Percentiles rank a stretch among this genome's conserved stretches.
These are phyloP conservation scores for Leccinum variicolor DNA, from an alignment of 768 basidiomycete species.

Conservation along the genomic window DNA sequence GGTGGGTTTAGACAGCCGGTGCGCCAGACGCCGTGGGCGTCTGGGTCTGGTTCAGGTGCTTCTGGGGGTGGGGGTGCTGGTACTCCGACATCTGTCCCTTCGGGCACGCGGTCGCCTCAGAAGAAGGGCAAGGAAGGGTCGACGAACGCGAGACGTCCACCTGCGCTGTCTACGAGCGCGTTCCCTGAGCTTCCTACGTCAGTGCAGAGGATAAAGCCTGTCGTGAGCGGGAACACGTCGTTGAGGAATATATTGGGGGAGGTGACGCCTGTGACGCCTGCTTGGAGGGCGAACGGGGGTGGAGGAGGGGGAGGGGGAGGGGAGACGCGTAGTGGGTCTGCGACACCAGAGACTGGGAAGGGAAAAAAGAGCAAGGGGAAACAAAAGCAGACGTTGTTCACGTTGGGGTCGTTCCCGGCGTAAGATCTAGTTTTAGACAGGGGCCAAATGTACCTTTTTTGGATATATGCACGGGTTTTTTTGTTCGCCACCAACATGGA, in stretches of 20 bases:
- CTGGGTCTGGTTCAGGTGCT: conserved; percentile 12
- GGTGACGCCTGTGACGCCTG: conserved; percentile 25
- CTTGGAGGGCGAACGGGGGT: conserved; percentile 25
- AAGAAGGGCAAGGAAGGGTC: conserved; percentile 7
- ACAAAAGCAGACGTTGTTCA: conserved; percentile 84
- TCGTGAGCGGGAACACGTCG: conserved; percentile 61
- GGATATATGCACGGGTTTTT: neutral
- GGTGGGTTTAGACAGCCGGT: conserved; percentile 39
- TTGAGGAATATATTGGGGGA: conserved; percentile 56
- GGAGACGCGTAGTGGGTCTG: neutral
- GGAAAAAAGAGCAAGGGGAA: conserved; percentile 80
- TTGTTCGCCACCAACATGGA: neutral
- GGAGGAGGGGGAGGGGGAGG: neutral
- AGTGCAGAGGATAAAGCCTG: conserved; percentile 40
- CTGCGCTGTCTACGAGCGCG: conserved; percentile 49
- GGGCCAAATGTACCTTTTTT: neutral
- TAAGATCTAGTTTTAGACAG: conserved; percentile 6
- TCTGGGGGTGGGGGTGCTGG: conserved; percentile 1
- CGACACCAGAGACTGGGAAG: conserved; percentile 31
- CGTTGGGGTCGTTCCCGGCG: conserved; percentile 47
- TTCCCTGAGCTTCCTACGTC: conserved; percentile 69
- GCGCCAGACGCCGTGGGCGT: conserved; percentile 63
- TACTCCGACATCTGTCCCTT: neutral
- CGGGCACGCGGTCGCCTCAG: conserved; percentile 2
- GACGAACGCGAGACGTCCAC: conserved; percentile 16